Evolutionary conservation across 148 eudicot species (phyloP).

Genomic region (Dysphania ambrosioides): DNA sequence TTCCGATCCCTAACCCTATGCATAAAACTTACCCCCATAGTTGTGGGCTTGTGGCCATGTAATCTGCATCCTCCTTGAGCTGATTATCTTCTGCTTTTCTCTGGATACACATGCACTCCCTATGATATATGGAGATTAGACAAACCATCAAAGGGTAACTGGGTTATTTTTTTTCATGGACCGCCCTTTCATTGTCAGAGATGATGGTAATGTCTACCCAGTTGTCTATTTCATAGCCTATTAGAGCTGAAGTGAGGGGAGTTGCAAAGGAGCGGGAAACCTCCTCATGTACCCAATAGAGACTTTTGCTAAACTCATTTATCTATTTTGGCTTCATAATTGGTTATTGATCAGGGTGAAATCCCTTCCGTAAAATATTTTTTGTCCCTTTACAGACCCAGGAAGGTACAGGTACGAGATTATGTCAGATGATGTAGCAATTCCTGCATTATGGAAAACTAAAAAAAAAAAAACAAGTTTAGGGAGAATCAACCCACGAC

Average conservation of each 20-base stretch:
- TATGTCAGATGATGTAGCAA: constrained; percentile 73
- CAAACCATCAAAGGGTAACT: too few relatives aligned
- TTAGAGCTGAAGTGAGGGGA: not conserved
- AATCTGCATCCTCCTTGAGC: too few relatives aligned
- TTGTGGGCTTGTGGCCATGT: too few relatives aligned
- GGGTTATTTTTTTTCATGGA: too few relatives aligned
- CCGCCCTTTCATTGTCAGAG: too few relatives aligned
- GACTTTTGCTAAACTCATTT: not conserved
- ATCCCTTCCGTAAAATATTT: not conserved
- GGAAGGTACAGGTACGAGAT: constrained; percentile 73
- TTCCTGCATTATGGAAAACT: constrained; percentile 96
- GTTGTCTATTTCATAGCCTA: not conserved
- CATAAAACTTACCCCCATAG: too few relatives aligned
- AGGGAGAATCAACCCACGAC: constrained; percentile 9
- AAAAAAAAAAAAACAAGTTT: constrained; percentile 57
- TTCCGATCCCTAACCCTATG: too few relatives aligned
- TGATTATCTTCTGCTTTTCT: too few relatives aligned
- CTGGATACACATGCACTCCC: too few relatives aligned
- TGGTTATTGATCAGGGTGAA: not conserved
- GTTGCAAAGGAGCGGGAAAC: not conserved
- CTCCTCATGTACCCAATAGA: not conserved
- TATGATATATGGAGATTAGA: too few relatives aligned
- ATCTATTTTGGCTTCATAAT: not conserved
- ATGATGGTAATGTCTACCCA: too few relatives aligned
- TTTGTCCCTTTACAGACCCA: constrained; percentile 48